phyloP scores from a whole-genome alignment of 1,139 yeast species.

The Taiozyma sp. region DNA sequence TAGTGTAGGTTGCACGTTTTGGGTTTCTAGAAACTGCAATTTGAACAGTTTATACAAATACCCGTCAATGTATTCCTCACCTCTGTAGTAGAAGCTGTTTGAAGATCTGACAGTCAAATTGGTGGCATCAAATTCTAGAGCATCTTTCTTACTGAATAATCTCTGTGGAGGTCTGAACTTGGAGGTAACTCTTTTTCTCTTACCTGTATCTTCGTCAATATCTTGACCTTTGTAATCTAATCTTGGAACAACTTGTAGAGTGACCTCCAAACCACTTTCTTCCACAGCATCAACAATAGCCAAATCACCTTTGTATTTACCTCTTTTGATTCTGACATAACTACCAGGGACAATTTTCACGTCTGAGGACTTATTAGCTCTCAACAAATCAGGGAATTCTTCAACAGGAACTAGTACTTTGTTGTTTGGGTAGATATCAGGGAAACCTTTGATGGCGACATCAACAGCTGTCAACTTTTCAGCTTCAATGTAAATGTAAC shows the following conservation, averaged over 20 bases:
- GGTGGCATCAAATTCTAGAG: conserved; percentile 56
- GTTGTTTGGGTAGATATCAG: conserved; percentile 69
- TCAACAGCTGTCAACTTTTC: conserved; percentile 90
- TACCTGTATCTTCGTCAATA: conserved; percentile 46
- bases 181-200: conserved; percentile 43
- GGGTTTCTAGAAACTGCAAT: conserved; percentile 75
- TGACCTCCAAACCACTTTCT: conserved; percentile 91
- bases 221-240: conserved; percentile 69
- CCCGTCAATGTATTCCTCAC: conserved; percentile 89
- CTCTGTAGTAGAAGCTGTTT: conserved; percentile 67
- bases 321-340: conserved; percentile 85
- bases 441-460: conserved; percentile 83
- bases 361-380: conserved; percentile 86
- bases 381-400: conserved; percentile 89
- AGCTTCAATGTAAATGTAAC: conserved; percentile 92
- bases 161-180: conserved; percentile 80
- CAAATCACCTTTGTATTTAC: conserved; percentile 88
- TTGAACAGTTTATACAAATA: conserved; percentile 83
- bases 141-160: conserved; percentile 75
- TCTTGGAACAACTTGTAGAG: conserved; percentile 89
- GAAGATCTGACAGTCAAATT: conserved; percentile 68
- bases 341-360: conserved; percentile 88
- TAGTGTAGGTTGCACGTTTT: conserved; percentile 80
- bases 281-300: conserved; percentile 92
- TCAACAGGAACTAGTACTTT: conserved; percentile 91